phyloP scores from a whole-genome alignment of 2,329 filamentous ascomycete species.

The Leptographium galeiforme region DNA sequence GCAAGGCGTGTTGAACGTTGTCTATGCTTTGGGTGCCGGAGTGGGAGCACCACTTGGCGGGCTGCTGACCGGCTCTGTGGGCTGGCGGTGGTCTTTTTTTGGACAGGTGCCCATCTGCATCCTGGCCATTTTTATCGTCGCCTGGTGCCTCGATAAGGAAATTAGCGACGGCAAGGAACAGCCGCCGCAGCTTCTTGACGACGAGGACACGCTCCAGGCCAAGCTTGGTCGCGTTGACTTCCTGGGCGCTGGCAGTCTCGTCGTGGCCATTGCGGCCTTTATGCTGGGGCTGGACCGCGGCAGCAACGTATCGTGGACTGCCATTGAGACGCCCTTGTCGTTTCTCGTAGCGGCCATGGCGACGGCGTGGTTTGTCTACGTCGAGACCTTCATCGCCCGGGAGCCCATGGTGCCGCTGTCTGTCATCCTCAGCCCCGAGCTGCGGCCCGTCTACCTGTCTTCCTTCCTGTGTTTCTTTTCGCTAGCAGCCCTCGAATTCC shows the following conservation, averaged over 20 bases:
- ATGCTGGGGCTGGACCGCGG: neutral
- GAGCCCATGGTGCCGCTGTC: neutral
- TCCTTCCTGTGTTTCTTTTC: neutral
- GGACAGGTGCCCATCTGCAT: neutral
- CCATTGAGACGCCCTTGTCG: neutral
- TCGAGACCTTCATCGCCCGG: neutral
- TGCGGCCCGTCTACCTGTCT: neutral
- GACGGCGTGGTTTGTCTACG: neutral
- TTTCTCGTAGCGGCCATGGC: neutral
- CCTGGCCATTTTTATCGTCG: neutral
- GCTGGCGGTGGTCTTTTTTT: conserved; percentile 1
- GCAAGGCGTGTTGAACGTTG: conserved; percentile 61
- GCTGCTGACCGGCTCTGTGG: neutral
- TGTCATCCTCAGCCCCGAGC: neutral
- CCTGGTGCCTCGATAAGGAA: neutral
- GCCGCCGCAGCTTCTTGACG: neutral
- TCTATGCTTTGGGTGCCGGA: conserved; percentile 53
- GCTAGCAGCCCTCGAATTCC: neutral
- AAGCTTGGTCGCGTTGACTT: neutral
- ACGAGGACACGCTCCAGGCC: neutral
- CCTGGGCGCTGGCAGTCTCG: neutral
- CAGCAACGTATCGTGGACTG: neutral
- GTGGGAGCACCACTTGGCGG: conserved; percentile 31
- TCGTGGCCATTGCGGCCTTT: neutral
- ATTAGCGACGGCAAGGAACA: neutral